Evolutionary conservation across 129 eudicot species (phyloP).

Genomic region (Rutidosis leptorrhynchoides): DNA sequence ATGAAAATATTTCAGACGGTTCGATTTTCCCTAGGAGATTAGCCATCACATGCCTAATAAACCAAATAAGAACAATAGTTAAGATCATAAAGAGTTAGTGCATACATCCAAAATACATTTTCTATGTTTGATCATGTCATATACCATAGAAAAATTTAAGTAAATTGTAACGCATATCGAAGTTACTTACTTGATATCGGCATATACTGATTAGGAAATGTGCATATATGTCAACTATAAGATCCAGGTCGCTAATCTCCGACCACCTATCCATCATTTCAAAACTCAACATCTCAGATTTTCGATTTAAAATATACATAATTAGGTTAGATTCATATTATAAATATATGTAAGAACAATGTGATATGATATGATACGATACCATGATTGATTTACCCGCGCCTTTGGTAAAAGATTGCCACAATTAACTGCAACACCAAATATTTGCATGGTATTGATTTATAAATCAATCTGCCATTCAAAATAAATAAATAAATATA

Average conservation of each 20-base stretch:
- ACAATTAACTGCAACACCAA: constrained; percentile 51
- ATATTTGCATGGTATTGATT: neutral
- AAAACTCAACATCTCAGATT: too few species aligned
- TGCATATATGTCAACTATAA: constrained; percentile 45
- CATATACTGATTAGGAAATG: constrained; percentile 20
- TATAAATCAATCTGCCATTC: neutral
- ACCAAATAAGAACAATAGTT: neutral
- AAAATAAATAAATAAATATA: neutral
- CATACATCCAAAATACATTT: too few species aligned
- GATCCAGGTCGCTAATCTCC: constrained; percentile 72
- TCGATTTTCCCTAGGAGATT: constrained; percentile 65
- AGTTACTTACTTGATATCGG: constrained; percentile 45
- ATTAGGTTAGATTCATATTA: too few species aligned
- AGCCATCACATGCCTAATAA: constrained; percentile 68
- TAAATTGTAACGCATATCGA: neutral
- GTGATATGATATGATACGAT: too few species aligned
- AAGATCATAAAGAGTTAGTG: neutral
- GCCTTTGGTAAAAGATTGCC: constrained; percentile 68
- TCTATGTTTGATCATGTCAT: neutral
- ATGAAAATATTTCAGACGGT: constrained; percentile 49
- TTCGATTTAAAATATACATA: too few species aligned
- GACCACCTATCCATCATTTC: constrained; percentile 50
- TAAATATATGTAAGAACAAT: too few species aligned
- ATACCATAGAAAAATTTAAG: neutral
- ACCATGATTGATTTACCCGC: constrained; percentile 72